Percentiles rank a stretch among this genome's conserved stretches.
Conservation (phyloP, 345 rosid genomes). For the Erysimum cheiranthoides region DNA sequence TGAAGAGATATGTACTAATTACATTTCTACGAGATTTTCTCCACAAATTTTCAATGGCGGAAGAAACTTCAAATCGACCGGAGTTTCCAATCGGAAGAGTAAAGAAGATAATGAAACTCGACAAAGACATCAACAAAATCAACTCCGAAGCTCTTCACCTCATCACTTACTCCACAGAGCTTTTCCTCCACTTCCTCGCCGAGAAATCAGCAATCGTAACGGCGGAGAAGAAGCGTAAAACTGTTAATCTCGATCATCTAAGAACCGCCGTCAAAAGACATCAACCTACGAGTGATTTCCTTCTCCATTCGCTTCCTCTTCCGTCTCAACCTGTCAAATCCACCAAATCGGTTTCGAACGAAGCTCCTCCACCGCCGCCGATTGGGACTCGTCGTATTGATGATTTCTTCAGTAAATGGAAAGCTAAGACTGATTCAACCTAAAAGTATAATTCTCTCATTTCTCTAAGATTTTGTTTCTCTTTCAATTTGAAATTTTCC, state of each 20-base stretch:
- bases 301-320: conserved; percentile 79
- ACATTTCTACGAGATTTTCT: background rate
- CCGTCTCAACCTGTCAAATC: conserved; percentile 50
- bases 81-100: conserved; percentile 72
- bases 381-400: conserved; percentile 71
- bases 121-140: conserved; percentile 84
- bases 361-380: conserved; percentile 39
- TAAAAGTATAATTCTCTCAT: background rate
- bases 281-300: conserved; percentile 79
- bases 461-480: background rate
- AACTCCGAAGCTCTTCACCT: conserved; percentile 80
- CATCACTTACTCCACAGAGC: conserved; percentile 62
- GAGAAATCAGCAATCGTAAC: conserved; percentile 65
- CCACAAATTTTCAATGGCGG: conserved; percentile 47
- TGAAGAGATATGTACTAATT: background rate
- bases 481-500: background rate
- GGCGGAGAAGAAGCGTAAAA: conserved; percentile 73
- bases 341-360: conserved; percentile 39
- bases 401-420: conserved; percentile 60
- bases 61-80: conserved; percentile 49
- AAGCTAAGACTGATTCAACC: conserved; percentile 25
- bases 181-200: conserved; percentile 78
- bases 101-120: conserved; percentile 85
- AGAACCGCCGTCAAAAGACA: conserved; percentile 75
- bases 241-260: conserved; percentile 68